Conservation (phyloP, 208 protist genomes). For the Acanthamoeba royreba region DNA sequence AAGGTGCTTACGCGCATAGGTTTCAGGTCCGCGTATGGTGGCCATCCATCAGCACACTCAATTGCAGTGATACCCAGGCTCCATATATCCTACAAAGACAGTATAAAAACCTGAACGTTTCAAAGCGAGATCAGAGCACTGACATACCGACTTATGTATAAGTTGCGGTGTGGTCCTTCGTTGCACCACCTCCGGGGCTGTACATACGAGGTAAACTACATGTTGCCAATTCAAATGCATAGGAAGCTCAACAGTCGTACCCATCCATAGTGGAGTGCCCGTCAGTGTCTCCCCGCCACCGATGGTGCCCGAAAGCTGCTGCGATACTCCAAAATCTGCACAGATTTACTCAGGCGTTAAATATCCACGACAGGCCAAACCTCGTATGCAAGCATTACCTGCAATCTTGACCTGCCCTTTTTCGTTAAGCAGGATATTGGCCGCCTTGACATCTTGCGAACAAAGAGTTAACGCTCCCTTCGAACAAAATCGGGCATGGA, state of each 20-base stretch:
- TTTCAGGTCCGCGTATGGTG: not conserved
- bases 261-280: conserved; percentile 35
- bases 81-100: conserved; percentile 47
- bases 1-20: not conserved
- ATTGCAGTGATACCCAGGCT: conserved; percentile 40
- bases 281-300: not conserved
- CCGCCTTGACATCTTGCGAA: conserved; percentile 6
- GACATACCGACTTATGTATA: not conserved
- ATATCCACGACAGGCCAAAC: not conserved
- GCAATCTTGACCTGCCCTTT: not conserved
- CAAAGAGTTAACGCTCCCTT: not conserved
- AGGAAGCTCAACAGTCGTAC: not conserved
- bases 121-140: not conserved
- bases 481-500: too few species aligned
- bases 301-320: conserved; percentile 2
- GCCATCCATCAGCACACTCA: conserved; percentile 36
- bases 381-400: not conserved
- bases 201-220: not conserved
- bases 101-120: too few species aligned
- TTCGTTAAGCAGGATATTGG: conserved; percentile 11
- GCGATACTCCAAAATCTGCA: conserved; percentile 32
- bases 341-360: not conserved
- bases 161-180: not conserved
- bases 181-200: conserved; percentile 6
- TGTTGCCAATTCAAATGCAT: not conserved